Evolutionary conservation across 2,329 filamentous ascomycete species (phyloP).

Genomic region (Myriangium duriaei): DNA sequence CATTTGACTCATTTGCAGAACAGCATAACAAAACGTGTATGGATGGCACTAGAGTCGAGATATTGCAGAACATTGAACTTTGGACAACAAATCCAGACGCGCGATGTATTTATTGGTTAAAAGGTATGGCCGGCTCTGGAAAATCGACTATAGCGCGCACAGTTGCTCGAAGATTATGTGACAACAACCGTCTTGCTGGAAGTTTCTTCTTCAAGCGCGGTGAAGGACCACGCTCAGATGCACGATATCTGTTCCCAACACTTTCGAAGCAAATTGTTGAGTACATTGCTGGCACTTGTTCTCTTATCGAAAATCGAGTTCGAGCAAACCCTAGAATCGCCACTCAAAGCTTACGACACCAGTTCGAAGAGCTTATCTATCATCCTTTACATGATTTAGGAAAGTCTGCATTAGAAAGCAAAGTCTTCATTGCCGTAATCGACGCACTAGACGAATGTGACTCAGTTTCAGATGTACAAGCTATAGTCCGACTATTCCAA

Average conservation of each 20-base stretch:
- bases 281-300: neutral
- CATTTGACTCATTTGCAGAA: neutral
- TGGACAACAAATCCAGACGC: neutral
- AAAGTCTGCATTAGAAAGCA: too few species aligned
- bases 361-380: constrained; percentile 10
- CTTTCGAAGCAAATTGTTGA: neutral
- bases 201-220: constrained; percentile 17
- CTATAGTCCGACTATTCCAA: constrained; percentile 21
- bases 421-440: constrained; percentile 20
- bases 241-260: neutral
- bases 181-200: constrained; percentile 10
- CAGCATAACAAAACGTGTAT: neutral
- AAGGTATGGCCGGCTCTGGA: constrained; percentile 22
- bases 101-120: constrained; percentile 21
- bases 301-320: too few species aligned
- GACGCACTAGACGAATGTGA: constrained; percentile 28
- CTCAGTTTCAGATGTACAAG: constrained; percentile 10
- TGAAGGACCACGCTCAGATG: neutral
- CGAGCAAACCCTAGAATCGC: too few species aligned
- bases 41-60: neutral
- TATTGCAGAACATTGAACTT: neutral
- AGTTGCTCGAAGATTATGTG: constrained; percentile 14
- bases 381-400: too few species aligned
- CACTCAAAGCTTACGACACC: constrained; percentile 5
- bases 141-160: constrained; percentile 25